A percentile compares a stretch with the other conserved stretches of the same genome.
phyloP scores from a whole-genome alignment of 1,139 yeast species.

The Suhomyces guaymorum region DNA sequence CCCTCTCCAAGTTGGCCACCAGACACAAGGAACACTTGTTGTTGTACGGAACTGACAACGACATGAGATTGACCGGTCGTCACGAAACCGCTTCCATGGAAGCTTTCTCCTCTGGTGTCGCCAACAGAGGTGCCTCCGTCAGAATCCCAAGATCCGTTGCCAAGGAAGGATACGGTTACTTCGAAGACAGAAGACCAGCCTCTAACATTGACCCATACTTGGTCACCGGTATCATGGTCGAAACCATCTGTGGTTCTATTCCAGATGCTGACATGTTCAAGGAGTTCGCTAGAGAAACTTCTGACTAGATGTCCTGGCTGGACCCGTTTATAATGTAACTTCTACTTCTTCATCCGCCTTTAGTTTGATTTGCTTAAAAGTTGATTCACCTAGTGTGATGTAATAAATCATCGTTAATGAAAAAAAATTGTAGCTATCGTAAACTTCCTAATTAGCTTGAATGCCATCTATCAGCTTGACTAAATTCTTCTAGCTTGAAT shows the following conservation, averaged over 20 bases:
- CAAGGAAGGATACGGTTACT: conserved; percentile 96
- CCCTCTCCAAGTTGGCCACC: conserved; percentile 89
- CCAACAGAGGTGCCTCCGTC: conserved; percentile 98
- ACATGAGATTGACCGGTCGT: conserved; percentile 92
- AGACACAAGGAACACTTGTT: conserved; percentile 97
- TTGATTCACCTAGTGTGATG: conserved; percentile 7
- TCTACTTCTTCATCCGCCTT: conserved; percentile 9
- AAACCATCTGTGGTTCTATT: conserved; percentile 93
- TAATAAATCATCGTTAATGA: too few relatives aligned
- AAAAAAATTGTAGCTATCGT: too few relatives aligned
- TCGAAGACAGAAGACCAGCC: conserved; percentile 99
- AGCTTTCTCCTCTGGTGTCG: conserved; percentile 92
- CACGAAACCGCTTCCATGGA: conserved; percentile 97
- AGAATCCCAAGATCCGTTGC: conserved; percentile 99
- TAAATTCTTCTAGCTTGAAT: too few relatives aligned
- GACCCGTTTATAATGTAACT: conserved; percentile 1
- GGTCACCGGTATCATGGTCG: conserved; percentile 97
- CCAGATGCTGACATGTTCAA: conserved; percentile 95
- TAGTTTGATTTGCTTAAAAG: conserved; percentile 3
- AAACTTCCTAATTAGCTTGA: too few relatives aligned
- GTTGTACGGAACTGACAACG: conserved; percentile 94
- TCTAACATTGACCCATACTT: conserved; percentile 98
- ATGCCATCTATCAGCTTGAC: too few relatives aligned
- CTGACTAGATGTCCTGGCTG: conserved; percentile 23
- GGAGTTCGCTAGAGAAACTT: conserved; percentile 75